Conservation (phyloP, 352 stramenopile species). For the Pythium rhizo-oryzae region DNA sequence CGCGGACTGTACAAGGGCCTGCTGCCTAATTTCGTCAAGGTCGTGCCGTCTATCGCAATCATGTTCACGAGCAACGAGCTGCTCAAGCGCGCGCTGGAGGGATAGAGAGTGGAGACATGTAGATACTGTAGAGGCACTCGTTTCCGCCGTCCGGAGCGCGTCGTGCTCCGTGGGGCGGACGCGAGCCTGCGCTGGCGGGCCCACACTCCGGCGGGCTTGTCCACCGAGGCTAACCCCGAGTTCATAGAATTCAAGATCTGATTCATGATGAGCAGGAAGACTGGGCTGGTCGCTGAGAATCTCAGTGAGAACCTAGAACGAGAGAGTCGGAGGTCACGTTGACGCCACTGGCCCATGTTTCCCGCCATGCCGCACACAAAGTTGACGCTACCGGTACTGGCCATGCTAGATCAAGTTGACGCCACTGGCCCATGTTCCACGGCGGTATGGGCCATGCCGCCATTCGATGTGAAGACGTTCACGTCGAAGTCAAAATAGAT, state of each 20-base stretch:
- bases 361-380: no score
- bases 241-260: not conserved
- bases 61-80: conserved; percentile 84
- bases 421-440: no score
- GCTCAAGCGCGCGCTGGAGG: conserved; percentile 44
- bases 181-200: no score
- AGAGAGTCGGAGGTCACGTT: no score
- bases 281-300: not conserved
- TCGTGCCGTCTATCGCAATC: conserved; percentile 80
- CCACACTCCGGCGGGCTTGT: not conserved
- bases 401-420: no score
- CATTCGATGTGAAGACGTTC: not conserved
- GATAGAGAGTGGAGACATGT: not conserved
- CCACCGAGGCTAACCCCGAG: not conserved
- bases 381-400: no score
- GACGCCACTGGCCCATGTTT: no score
- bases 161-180: no score
- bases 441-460: no score
- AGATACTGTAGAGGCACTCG: not conserved
- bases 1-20: conserved; percentile 70
- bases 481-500: not conserved
- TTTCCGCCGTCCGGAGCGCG: not conserved
- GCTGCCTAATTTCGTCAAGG: conserved; percentile 73
- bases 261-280: not conserved
- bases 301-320: no score